Evolutionary conservation across 1,139 yeast genomes (phyloP).

Genomic region (Protomyces arabidopsidicola): DNA sequence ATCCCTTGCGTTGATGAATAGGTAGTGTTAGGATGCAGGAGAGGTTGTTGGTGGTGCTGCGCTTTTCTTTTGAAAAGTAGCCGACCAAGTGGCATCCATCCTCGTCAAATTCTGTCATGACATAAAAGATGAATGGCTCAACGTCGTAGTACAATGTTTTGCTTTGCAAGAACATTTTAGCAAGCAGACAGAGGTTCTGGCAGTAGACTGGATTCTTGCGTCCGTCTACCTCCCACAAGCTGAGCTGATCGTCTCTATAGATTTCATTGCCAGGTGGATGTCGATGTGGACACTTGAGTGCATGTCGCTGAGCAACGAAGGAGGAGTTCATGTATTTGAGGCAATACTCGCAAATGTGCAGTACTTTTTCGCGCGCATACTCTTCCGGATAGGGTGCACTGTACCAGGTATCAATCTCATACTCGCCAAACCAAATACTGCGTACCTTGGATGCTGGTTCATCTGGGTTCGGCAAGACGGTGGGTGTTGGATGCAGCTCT

Average conservation of each 20-base stretch:
- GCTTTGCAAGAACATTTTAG: slow-evolving; percentile 82
- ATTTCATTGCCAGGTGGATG: slow-evolving; percentile 93
- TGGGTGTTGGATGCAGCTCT: slow-evolving; percentile 4
- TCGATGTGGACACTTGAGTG: slow-evolving; percentile 43
- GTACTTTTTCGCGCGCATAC: slow-evolving; percentile 55
- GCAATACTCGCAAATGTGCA: slow-evolving; percentile 82
- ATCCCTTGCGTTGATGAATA: slow-evolving; percentile 79
- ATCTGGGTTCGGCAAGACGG: slow-evolving; percentile 28
- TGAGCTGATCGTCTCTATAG: slow-evolving; percentile 61
- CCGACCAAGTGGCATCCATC: slow-evolving; percentile 76
- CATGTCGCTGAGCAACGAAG: slow-evolving; percentile 64
- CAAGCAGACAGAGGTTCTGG: slow-evolving; percentile 81
- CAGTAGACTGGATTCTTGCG: slow-evolving; percentile 72
- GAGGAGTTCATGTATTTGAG: slow-evolving; percentile 74
- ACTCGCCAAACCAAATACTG: slow-evolving; percentile 64
- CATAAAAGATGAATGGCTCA: slow-evolving; percentile 87
- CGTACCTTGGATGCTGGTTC: slow-evolving; percentile 26
- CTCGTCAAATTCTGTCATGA: slow-evolving; percentile 65
- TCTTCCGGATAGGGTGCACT: slow-evolving; percentile 92
- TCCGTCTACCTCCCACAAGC: slow-evolving; percentile 92
- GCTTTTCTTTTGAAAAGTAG: slow-evolving; percentile 66
- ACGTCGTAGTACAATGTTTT: slow-evolving; percentile 91
- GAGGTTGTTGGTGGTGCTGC: slow-evolving; percentile 61
- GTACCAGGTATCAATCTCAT: slow-evolving; percentile 85
- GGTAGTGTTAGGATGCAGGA: slow-evolving; percentile 90